Conservation (phyloP, 176 grass and related monocot genomes). For the Avena atlantica region DNA sequence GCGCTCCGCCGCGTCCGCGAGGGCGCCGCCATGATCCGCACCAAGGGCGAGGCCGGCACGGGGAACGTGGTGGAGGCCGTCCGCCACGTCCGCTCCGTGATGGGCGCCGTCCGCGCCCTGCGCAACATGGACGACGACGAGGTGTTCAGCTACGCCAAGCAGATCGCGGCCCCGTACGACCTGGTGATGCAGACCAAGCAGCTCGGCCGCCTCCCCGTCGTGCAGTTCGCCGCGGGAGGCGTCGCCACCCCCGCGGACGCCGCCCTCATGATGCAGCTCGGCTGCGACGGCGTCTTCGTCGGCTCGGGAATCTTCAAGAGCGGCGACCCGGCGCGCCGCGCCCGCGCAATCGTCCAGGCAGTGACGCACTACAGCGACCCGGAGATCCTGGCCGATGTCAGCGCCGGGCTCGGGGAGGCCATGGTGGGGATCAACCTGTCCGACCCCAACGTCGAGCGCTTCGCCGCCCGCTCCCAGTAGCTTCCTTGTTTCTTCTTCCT, state of each 20-base stretch:
- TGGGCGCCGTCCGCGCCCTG: conserved; percentile 54
- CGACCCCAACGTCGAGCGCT: conserved; percentile 61
- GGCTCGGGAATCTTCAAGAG: conserved; percentile 71
- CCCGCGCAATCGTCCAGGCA: conserved; percentile 64
- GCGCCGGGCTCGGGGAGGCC: conserved; percentile 57
- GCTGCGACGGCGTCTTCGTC: conserved; percentile 41
- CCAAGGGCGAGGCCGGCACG: conserved; percentile 84
- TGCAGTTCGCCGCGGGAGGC: conserved; percentile 64
- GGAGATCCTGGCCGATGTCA: conserved; percentile 58
- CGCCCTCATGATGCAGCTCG: conserved; percentile 66
- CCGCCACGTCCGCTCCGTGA: conserved; percentile 66
- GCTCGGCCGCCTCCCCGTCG: conserved; percentile 63
- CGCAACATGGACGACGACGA: conserved; percentile 71
- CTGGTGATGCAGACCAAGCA: conserved; percentile 77
- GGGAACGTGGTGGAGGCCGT: conserved; percentile 82
- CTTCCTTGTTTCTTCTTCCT: neutral
- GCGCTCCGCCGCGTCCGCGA: conserved; percentile 73
- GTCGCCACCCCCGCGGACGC: conserved; percentile 62
- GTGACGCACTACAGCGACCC: conserved; percentile 69
- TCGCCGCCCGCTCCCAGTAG: conserved; percentile 61
- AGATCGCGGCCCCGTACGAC: conserved; percentile 61
- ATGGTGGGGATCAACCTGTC: conserved; percentile 74
- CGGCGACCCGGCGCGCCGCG: conserved; percentile 56
- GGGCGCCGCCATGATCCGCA: conserved; percentile 87
- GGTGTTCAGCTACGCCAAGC: conserved; percentile 67